Evolutionary conservation across 805 yeast species (phyloP).

Genomic region (Ogataea corticis): DNA sequence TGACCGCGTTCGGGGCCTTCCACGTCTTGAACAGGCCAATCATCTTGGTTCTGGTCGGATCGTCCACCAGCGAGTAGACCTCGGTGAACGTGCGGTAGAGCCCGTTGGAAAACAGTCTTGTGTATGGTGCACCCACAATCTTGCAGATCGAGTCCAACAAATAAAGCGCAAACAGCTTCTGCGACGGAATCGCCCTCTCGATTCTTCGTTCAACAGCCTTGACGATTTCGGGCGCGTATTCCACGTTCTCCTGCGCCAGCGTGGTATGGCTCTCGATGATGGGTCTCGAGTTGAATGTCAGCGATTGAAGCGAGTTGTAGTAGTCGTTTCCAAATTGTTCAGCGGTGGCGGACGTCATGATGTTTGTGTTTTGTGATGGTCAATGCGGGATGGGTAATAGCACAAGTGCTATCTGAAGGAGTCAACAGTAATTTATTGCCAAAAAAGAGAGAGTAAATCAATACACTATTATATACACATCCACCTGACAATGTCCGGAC

Average conservation of each 20-base stretch:
- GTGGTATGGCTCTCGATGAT: constrained; percentile 82
- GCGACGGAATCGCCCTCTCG: constrained; percentile 73
- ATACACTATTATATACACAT: constrained; percentile 10
- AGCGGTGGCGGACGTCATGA: constrained; percentile 3
- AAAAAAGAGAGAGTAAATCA: constrained; percentile 4
- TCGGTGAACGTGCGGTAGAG: constrained; percentile 70
- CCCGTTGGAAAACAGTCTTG: constrained; percentile 69
- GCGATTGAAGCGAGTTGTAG: constrained; percentile 64
- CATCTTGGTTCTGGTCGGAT: constrained; percentile 69
- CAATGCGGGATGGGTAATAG: not conserved
- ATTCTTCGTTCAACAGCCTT: constrained; percentile 75
- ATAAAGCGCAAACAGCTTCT: constrained; percentile 82
- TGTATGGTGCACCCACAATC: constrained; percentile 87
- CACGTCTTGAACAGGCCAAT: constrained; percentile 83
- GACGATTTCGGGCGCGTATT: constrained; percentile 74
- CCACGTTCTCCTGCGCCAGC: constrained; percentile 82
- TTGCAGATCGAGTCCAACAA: constrained; percentile 89
- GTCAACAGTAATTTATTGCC: constrained; percentile 8
- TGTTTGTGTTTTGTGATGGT: not conserved
- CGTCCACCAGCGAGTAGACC: constrained; percentile 78
- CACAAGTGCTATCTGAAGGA: constrained; percentile 1
- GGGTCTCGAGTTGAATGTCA: constrained; percentile 88
- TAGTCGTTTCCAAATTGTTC: constrained; percentile 57
- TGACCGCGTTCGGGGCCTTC: constrained; percentile 65
- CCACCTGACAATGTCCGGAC: constrained; percentile 5